phyloP scores from a whole-genome alignment of 2,329 filamentous ascomycete species.

The Phialophora tarda region DNA sequence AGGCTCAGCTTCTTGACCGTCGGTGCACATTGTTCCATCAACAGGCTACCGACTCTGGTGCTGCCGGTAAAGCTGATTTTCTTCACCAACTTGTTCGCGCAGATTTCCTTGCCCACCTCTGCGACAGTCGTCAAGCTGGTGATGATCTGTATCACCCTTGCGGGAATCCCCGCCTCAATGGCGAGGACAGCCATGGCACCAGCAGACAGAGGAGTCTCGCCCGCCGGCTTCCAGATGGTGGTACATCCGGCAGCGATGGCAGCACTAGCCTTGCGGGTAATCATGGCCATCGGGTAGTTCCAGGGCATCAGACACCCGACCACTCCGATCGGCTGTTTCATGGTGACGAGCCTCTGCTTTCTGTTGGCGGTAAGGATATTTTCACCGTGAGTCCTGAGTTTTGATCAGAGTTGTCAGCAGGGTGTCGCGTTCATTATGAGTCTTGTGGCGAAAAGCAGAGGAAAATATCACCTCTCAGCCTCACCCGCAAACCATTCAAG shows the following conservation, averaged over 20 bases:
- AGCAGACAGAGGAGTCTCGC: conserved; percentile 45
- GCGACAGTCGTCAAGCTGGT: conserved; percentile 46
- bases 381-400: conserved; percentile 44
- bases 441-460: too few species aligned
- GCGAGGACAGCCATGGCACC: conserved; percentile 43
- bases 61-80: conserved; percentile 43
- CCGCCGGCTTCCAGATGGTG: conserved; percentile 46
- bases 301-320: conserved; percentile 83
- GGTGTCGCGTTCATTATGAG: too few species aligned
- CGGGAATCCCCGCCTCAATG: conserved; percentile 43
- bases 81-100: conserved; percentile 31
- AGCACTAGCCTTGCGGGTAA: conserved; percentile 49
- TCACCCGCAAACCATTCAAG: conserved; percentile 59
- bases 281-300: conserved; percentile 84
- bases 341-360: conserved; percentile 74
- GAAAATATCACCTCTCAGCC: conserved; percentile 43
- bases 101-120: conserved; percentile 12
- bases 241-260: conserved; percentile 48
- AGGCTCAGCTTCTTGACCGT: conserved; percentile 50
- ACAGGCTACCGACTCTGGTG: conserved; percentile 43
- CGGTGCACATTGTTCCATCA: conserved; percentile 42
- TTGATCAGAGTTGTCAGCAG: too few species aligned
- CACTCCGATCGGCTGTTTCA: conserved; percentile 83
- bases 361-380: conserved; percentile 65
- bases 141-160: conserved; percentile 43